These are phyloP conservation scores for Phalaenopsis aphrodite DNA, from an alignment of 106 monocot species.

Conservation along the genomic window DNA sequence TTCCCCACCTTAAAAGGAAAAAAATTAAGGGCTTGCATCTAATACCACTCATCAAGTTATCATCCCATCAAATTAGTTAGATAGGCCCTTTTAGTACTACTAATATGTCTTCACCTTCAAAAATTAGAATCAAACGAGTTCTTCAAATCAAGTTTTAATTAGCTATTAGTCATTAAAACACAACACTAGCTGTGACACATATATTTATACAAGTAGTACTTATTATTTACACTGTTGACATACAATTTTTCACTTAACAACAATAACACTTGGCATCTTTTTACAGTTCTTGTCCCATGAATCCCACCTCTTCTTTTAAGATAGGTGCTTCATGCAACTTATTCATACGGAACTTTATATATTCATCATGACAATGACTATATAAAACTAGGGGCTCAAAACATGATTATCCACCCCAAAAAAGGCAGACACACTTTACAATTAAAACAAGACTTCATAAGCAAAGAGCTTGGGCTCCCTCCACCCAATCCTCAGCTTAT, in stretches of 20 bases:
- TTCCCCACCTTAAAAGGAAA: no score
- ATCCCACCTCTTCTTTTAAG: neutral
- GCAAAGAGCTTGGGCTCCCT: neutral
- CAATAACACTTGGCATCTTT: neutral
- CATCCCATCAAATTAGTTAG: no score
- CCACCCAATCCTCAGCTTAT: neutral
- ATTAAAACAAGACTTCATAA: neutral
- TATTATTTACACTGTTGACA: neutral
- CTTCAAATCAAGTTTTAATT: neutral
- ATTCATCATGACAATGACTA: neutral
- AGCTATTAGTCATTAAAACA: neutral
- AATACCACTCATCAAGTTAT: no score
- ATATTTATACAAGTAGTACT: neutral
- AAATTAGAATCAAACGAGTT: neutral
- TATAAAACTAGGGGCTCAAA: neutral
- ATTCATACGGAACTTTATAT: neutral
- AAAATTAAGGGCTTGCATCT: no score
- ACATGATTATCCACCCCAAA: neutral
- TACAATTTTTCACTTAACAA: neutral
- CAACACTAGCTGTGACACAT: neutral
- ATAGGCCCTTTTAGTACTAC: no score
- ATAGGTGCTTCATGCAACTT: conserved; percentile 1
- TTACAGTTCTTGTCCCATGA: neutral
- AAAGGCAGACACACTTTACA: neutral
- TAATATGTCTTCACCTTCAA: neutral